Evolutionary conservation across 2,329 filamentous ascomycete genomes (phyloP).

Genomic region (Fusarium stilboides): DNA sequence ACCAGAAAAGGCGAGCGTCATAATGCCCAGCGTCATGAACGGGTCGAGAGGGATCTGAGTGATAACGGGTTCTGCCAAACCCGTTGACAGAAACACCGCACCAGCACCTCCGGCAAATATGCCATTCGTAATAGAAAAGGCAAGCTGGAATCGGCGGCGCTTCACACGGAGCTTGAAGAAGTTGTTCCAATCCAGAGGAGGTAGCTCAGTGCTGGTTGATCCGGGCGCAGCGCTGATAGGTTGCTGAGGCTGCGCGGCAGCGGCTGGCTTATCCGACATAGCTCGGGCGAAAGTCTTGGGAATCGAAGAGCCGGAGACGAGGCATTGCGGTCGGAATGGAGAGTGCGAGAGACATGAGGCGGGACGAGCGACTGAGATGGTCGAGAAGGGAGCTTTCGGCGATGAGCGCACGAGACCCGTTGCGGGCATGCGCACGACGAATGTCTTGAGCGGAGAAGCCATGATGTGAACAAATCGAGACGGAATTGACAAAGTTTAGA

Average conservation of each 20-base stretch:
- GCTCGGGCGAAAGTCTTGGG: slow-evolving; percentile 42
- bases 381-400: slow-evolving; percentile 52
- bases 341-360: slow-evolving; percentile 44
- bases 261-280: slow-evolving; percentile 32
- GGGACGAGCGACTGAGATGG: slow-evolving; percentile 35
- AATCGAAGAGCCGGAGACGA: slow-evolving; percentile 24
- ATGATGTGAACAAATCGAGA: slow-evolving; percentile 28
- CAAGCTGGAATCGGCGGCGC: slow-evolving; percentile 86
- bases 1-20: slow-evolving; percentile 82
- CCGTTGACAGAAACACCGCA: slow-evolving; percentile 76
- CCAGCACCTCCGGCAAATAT: slow-evolving; percentile 73
- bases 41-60: slow-evolving; percentile 87
- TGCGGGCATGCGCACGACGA: slow-evolving; percentile 52
- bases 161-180: slow-evolving; percentile 93
- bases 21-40: slow-evolving; percentile 85
- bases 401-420: slow-evolving; percentile 47
- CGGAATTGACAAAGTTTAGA: not conserved
- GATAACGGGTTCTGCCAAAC: slow-evolving; percentile 80
- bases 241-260: slow-evolving; percentile 26
- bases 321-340: slow-evolving; percentile 39
- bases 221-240: slow-evolving; percentile 28
- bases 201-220: slow-evolving; percentile 35
- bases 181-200: slow-evolving; percentile 83
- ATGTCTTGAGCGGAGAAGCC: slow-evolving; percentile 53
- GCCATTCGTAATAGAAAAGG: slow-evolving; percentile 79